phyloP scores from a whole-genome alignment of 805 yeast species.

The Priceomyces medius region DNA sequence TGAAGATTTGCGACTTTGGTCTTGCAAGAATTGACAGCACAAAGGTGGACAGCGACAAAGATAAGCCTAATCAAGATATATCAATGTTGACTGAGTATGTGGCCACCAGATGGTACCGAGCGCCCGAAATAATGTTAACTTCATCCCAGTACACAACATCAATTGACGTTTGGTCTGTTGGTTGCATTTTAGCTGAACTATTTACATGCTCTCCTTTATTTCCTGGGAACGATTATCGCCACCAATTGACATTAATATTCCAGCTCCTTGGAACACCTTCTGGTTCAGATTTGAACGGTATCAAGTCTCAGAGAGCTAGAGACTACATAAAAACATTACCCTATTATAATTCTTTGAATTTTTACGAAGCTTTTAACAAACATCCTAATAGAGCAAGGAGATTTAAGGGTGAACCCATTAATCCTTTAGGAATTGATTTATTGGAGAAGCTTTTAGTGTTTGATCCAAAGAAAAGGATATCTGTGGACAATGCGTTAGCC shows the following conservation, averaged over 20 bases:
- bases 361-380: slow-evolving; percentile 16
- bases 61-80: slow-evolving; percentile 12
- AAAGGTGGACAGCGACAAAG: slow-evolving; percentile 14
- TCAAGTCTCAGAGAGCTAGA: slow-evolving; percentile 26
- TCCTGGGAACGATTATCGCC: slow-evolving; percentile 73
- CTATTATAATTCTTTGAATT: slow-evolving; percentile 14
- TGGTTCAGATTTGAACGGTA: slow-evolving; percentile 13
- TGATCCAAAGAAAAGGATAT: slow-evolving; percentile 80
- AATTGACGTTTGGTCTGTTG: slow-evolving; percentile 79
- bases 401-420: slow-evolving; percentile 15
- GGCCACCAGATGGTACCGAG: slow-evolving; percentile 83
- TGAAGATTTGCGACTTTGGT: slow-evolving; percentile 80
- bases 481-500: slow-evolving; percentile 81
- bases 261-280: slow-evolving; percentile 70
- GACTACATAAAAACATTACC: slow-evolving; percentile 28
- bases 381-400: slow-evolving; percentile 20
- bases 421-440: slow-evolving; percentile 31
- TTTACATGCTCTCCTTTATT: slow-evolving; percentile 60
- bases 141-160: slow-evolving; percentile 72
- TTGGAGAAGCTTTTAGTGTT: slow-evolving; percentile 73
- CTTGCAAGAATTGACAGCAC: slow-evolving; percentile 51
- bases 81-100: slow-evolving; percentile 74
- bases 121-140: slow-evolving; percentile 80
- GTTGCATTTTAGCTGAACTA: slow-evolving; percentile 75
- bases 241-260: slow-evolving; percentile 64